Base-by-base conservation (phyloP, 2,329 filamentous ascomycete genomes). In the Aspergillus hortae region DNA sequence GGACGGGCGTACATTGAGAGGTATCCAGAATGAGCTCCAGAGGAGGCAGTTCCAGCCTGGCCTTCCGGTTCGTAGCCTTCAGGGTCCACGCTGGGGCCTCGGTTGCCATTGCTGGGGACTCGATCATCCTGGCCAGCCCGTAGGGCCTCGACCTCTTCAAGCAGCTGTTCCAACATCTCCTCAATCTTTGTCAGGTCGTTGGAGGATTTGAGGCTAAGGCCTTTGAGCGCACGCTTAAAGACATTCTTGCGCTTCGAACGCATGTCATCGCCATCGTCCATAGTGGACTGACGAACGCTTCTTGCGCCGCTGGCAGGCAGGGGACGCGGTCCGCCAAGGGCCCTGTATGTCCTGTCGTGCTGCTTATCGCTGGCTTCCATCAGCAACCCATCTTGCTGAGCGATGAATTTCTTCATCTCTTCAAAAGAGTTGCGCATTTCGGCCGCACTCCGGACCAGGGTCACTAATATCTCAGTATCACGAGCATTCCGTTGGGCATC, bases 351-450 rank as follows among this genome's bases (percentile, higher is more conserved):
- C 67, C 88, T 86, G 57, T 96, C 91, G 10, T 92, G 92, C 66
- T 92, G 90, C 63, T 89, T 88, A 62, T 92, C 87, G n/a, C 89
- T 88, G 56, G 89, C 86, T 36, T 88, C 86, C 71, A 96, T 90
- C 64, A 97, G 88, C 64, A 91, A 82, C 53, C 90, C 89, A 65
- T 96, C 92, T 54, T 95, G 92, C 59, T 95, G 88, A 46, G 88
- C 87, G 55, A 99, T 88, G 65, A 95, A 87, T 58, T 87, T 88
- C 77, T 94, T 96, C 80, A 99, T 89, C 63, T 96, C 92, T 59
- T 95, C 90, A 67, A 97, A 95, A 0, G 90, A 95, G 61, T 89
- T 95, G 58, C 92, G 90, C 92, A 97, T 97, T 73, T 99, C 94
- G 11, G 94, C 87, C 4, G 94, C 92, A 49, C 91, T 92, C 54